Conservation (phyloP, 2,329 filamentous ascomycete species). For the Lecanicillium sp. region DNA sequence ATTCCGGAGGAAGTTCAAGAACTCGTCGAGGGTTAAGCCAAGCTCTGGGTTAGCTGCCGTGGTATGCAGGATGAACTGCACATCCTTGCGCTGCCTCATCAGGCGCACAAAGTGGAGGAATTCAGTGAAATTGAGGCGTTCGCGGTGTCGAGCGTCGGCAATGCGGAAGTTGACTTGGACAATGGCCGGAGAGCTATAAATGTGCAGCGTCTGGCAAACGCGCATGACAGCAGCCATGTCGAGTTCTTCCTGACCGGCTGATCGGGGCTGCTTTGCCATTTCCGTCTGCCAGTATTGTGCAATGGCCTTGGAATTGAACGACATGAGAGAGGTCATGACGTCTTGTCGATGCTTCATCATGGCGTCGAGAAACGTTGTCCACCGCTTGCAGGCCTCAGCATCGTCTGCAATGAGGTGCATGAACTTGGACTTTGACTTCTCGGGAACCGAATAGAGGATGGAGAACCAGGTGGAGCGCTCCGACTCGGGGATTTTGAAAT, state of each 20-base stretch:
- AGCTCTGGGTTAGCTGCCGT: slow-evolving; percentile 49
- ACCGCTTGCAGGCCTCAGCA: slow-evolving; percentile 62
- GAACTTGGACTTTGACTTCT: slow-evolving; percentile 74
- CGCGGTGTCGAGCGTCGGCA: slow-evolving; percentile 57
- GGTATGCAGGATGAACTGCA: slow-evolving; percentile 63
- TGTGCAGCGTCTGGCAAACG: slow-evolving; percentile 83
- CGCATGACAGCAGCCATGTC: slow-evolving; percentile 72
- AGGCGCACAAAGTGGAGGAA: slow-evolving; percentile 78
- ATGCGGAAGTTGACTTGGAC: slow-evolving; percentile 66
- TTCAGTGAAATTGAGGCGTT: slow-evolving; percentile 66
- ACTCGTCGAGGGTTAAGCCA: slow-evolving; percentile 65
- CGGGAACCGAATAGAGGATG: slow-evolving; percentile 75
- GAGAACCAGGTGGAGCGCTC: slow-evolving; percentile 77
- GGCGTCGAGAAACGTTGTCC: slow-evolving; percentile 76
- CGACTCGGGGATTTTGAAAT: slow-evolving; percentile 62
- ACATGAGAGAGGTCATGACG: slow-evolving; percentile 81
- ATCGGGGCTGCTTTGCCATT: slow-evolving; percentile 61
- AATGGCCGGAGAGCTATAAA: slow-evolving; percentile 74
- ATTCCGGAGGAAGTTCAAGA: slow-evolving; percentile 65
- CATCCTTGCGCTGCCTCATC: slow-evolving; percentile 77
- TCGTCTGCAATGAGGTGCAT: slow-evolving; percentile 82
- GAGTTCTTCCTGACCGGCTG: slow-evolving; percentile 56
- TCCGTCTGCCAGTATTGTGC: slow-evolving; percentile 80
- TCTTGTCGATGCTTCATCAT: slow-evolving; percentile 82
- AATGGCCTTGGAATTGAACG: slow-evolving; percentile 76